Evolutionary conservation across 768 basidiomycete species (phyloP).

Genomic region (Dacryopinax primogenitus): DNA sequence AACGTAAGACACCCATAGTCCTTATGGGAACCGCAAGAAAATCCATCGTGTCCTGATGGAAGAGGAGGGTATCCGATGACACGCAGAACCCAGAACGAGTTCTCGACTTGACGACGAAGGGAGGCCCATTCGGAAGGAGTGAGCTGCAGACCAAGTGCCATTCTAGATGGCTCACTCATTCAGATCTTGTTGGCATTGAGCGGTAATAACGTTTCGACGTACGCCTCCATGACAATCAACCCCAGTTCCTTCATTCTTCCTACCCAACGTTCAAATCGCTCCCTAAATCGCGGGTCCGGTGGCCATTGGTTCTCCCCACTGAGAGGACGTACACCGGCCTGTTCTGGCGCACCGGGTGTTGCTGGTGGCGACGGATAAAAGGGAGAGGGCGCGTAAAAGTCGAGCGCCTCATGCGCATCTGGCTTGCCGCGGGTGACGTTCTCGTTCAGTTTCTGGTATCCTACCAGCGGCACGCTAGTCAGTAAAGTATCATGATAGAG

Average conservation of each 20-base stretch:
- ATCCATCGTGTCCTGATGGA: conserved; percentile 62
- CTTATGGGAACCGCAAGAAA: conserved; percentile 84
- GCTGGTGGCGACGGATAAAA: background rate
- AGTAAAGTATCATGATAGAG: conserved; percentile 5
- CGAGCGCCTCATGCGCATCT: conserved; percentile 68
- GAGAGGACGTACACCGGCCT: conserved; percentile 55
- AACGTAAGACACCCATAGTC: conserved; percentile 92
- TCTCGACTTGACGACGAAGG: conserved; percentile 55
- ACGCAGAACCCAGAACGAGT: conserved; percentile 85
- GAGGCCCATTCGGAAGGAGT: conserved; percentile 52
- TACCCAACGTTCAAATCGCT: conserved; percentile 60
- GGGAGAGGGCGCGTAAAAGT: conserved; percentile 53
- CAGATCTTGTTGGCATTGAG: too few species aligned
- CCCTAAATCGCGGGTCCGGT: conserved; percentile 37
- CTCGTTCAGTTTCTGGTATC: conserved; percentile 67
- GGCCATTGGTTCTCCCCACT: conserved; percentile 91
- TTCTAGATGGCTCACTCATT: conserved; percentile 33
- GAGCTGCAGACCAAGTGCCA: conserved; percentile 72
- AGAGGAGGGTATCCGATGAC: conserved; percentile 83
- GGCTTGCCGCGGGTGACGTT: conserved; percentile 77
- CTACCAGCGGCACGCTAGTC: conserved; percentile 28
- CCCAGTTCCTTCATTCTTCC: conserved; percentile 79
- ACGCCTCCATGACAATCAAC: conserved; percentile 76
- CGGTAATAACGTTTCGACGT: too few species aligned
- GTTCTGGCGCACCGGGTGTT: conserved; percentile 35